Evolutionary conservation across 1,139 yeast genomes (phyloP).

Genomic region (Tardiomyces digboiensis): DNA sequence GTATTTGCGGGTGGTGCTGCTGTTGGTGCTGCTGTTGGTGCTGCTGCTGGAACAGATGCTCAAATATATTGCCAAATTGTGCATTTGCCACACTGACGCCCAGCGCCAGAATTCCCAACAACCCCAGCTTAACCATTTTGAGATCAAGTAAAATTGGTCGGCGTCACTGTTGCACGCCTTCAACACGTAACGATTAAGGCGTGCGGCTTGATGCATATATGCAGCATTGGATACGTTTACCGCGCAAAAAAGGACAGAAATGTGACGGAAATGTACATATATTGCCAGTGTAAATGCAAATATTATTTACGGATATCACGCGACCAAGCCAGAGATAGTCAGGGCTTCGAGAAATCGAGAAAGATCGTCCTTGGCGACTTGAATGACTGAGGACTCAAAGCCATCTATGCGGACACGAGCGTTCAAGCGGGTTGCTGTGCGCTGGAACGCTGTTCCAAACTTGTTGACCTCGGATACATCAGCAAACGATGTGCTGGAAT

Average conservation of each 20-base stretch:
- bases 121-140: background rate
- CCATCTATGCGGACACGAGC: conserved; percentile 90
- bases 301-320: background rate
- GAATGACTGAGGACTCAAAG: conserved; percentile 90
- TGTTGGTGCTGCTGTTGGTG: conserved; percentile 18
- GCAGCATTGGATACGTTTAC: too few relatives aligned
- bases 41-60: conserved; percentile 26
- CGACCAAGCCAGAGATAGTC: conserved; percentile 20
- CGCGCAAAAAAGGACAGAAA: too few relatives aligned
- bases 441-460: conserved; percentile 86
- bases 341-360: conserved; percentile 79
- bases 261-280: background rate
- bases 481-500: conserved; percentile 20
- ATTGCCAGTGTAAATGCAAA: background rate
- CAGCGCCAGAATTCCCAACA: conserved; percentile 39
- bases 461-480: conserved; percentile 42
- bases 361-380: conserved; percentile 78
- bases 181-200: too few relatives aligned
- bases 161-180: background rate
- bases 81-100: conserved; percentile 82
- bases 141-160: background rate
- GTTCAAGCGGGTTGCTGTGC: conserved; percentile 70
- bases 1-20: conserved; percentile 11
- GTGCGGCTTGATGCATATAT: too few relatives aligned
- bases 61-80: conserved; percentile 30